Evolutionary conservation across 2,329 filamentous ascomycete species (phyloP), one percentile per base, ranked within the genome.

Genomic region (Helicocarpus griseus): DNA sequence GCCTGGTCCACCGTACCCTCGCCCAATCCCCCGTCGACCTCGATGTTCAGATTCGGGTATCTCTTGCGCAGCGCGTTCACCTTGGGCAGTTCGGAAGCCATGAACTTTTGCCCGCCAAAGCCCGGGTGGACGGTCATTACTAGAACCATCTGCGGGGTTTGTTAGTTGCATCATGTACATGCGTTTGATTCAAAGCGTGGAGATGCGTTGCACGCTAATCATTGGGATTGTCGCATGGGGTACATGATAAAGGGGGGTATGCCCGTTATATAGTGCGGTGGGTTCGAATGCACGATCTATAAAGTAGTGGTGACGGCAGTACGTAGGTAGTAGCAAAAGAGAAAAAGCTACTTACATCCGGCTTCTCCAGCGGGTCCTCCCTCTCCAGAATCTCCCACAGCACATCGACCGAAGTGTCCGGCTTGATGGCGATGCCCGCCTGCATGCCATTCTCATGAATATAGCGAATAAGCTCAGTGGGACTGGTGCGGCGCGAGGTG

Each of bases 121-220:
- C 93, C 93, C 41, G 93, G 93, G 72, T 98, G 82, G 40, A 98
- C 93, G 1, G 93, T 98, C 93, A 98, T 98, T 54, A 98, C 81
- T 17, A 98, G 82, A 35, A 95, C 89, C 93, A 98, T 98, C 91
- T 96, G 56, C 9, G n/a, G 19, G 4, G 6, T 22, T 17, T 19
- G 36, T 44, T n/a, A 44, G n/a, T 13, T 44, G 17, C 17, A 17
- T 2, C 29, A 11, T 4, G n/a, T n/a, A n/a, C n/a, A n/a, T n/a
- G n/a, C n/a, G n/a, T n/a, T n/a, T n/a, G n/a, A n/a, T n/a, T n/a
- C n/a, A n/a, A n/a, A n/a, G n/a, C n/a, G n/a, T n/a, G n/a, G n/a
- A n/a, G n/a, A n/a, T n/a, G n/a, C n/a, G n/a, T n/a, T n/a, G n/a
- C n/a, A n/a, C n/a, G n/a, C n/a, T n/a, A n/a, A n/a, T n/a, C n/a